phyloP scores from a whole-genome alignment of 192 early-diverging fungal genomes.

The Linnemannia zychae region DNA sequence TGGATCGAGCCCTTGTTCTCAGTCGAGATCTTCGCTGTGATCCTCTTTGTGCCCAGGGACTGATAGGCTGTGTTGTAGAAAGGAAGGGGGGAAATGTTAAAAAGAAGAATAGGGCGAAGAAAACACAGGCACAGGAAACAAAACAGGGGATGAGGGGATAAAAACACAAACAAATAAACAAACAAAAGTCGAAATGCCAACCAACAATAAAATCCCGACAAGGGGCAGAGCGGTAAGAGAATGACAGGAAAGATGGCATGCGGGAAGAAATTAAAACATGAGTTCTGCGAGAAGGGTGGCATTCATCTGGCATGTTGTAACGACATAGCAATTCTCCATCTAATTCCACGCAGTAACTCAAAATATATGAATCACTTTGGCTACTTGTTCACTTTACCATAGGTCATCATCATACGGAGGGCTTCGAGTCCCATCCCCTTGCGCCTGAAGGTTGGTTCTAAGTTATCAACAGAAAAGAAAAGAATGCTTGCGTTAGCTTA shows the following conservation, averaged over 20 bases:
- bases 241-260: background rate
- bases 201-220: background rate
- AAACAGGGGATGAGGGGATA: background rate
- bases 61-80: slow-evolving; percentile 38
- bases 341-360: background rate
- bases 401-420: slow-evolving; percentile 73
- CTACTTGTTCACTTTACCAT: slow-evolving; percentile 56
- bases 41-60: slow-evolving; percentile 63
- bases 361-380: background rate
- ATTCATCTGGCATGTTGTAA: background rate
- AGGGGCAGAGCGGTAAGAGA: background rate
- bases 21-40: slow-evolving; percentile 76
- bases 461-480: background rate
- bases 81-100: slow-evolving; percentile 23
- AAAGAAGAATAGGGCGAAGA: background rate
- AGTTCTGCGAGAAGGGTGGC: background rate
- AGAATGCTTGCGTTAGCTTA: background rate
- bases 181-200: background rate
- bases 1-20: slow-evolving; percentile 71
- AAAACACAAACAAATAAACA: background rate
- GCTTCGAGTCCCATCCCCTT: slow-evolving; percentile 69
- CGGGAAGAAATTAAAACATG: background rate
- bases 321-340: background rate
- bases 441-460: slow-evolving; percentile 58
- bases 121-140: background rate